Base-by-base conservation (phyloP, 2,329 filamentous ascomycete genomes). In the Mycosphaerella sp. region DNA sequence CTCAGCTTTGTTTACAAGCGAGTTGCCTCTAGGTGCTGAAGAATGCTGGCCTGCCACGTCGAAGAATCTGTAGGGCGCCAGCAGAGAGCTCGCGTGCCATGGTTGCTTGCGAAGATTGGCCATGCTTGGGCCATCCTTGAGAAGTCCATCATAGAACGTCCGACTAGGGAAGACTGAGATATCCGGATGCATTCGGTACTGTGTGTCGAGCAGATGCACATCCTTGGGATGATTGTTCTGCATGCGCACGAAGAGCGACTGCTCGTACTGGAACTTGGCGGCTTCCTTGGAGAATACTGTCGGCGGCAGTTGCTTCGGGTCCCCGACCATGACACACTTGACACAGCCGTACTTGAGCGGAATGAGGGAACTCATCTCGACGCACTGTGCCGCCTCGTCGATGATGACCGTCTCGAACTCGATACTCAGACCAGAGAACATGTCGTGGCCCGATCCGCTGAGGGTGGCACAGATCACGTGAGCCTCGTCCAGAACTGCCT, bases 361-460 rank as follows among this genome's bases (percentile, higher is more conserved):
- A 62, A 98, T 98, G 45, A 98, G 79, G 10, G 93, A 93, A 67
- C 90, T 95, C 67, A 98, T 80, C 74, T 98, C 93, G 57, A 98
- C 95, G 70, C 92, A 98, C 77, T 98, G 93, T 12, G 93, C 93
- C 3, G 93, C 93, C 74, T 98, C 93, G 65, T 98, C 93, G 59
- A 98, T 96, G 63, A 98, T 88, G 61, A 98, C 93, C 0, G 93
- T 97, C 72, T 98, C 93, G 62, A 98, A 98, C 70, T 98, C 93
- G 48, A 98, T 89, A 64, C 88, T 91, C 53, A 98, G 74, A 63
- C 86, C 87, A 71, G 92, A 89, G 74, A 98, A 95, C 84, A 97
- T 95, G 62, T 98, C 93, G 66, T 98, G 95, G 3, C 93, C 93
- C 70, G 87, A 92, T 65, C 92, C 93, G 70, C 91, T 96, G 47